phyloP scores from a whole-genome alignment of 495 filamentous ascomycete genomes.

The Cercophora scortea region DNA sequence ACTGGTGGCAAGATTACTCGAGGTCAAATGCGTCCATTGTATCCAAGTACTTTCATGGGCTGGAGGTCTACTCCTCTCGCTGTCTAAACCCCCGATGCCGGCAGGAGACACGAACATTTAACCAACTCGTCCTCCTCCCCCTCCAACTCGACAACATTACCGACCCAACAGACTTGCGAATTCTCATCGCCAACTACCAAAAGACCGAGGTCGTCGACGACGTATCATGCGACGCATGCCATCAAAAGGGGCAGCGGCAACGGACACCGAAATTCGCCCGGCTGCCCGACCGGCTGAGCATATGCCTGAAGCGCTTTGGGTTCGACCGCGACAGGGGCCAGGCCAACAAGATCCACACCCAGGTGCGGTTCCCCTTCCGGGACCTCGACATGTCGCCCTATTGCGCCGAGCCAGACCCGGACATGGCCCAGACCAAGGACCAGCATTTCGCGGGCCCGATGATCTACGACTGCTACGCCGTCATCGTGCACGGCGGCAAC shows the following conservation, averaged over 20 bases:
- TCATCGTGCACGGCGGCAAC: constrained; percentile 28
- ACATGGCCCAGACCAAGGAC: constrained; percentile 4
- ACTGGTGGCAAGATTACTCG: constrained; percentile 22
- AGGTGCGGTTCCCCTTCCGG: constrained; percentile 26
- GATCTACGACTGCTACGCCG: constrained; percentile 38
- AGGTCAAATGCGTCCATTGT: constrained; percentile 19
- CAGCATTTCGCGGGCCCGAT: constrained; percentile 18
- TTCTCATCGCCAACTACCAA: constrained; percentile 12
- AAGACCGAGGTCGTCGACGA: constrained; percentile 8
- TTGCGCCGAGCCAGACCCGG: constrained; percentile 15
- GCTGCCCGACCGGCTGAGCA: constrained; percentile 25
- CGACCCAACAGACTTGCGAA: constrained; percentile 12
- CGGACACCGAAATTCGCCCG: constrained; percentile 22
- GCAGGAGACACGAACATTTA: constrained; percentile 14
- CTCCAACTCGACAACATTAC: constrained; percentile 9
- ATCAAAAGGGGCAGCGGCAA: constrained; percentile 16
- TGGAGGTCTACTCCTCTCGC: constrained; percentile 19
- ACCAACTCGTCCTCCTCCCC: constrained; percentile 14
- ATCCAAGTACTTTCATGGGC: constrained; percentile 29
- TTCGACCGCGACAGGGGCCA: neutral
- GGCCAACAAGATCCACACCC: constrained; percentile 16
- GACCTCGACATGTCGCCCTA: constrained; percentile 29
- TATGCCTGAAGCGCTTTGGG: constrained; percentile 23
- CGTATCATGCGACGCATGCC: constrained; percentile 21
- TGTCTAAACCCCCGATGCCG: constrained; percentile 20